Evolutionary conservation across 2,329 filamentous ascomycete genomes (phyloP).

Genomic region (Fusarium kyushuense): DNA sequence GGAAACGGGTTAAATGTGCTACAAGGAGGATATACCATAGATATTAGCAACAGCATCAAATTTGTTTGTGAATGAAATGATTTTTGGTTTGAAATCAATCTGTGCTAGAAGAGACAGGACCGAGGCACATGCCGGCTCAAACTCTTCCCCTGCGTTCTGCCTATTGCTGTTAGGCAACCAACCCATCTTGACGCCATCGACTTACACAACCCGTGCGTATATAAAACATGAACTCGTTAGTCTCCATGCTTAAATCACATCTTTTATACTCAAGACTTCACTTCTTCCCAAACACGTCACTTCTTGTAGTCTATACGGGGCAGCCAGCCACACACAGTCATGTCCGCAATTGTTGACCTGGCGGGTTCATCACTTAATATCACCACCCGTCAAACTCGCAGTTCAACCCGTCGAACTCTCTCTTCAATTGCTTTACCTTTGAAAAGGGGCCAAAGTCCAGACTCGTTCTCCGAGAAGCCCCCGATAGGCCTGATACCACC

Average conservation of each 20-base stretch:
- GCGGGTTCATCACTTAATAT: neutral
- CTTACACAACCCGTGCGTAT: neutral
- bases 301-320: no score
- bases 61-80: conserved; percentile 17
- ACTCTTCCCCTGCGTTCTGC: conserved; percentile 10
- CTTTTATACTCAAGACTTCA: neutral
- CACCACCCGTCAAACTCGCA: conserved; percentile 29
- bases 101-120: neutral
- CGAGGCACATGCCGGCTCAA: neutral
- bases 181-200: neutral
- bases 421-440: neutral
- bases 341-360: conserved; percentile 11
- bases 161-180: conserved; percentile 31
- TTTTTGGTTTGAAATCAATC: neutral
- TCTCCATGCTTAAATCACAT: neutral
- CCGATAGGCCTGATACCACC: conserved; percentile 1
- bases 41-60: conserved; percentile 18
- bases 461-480: conserved; percentile 1
- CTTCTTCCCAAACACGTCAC: neutral
- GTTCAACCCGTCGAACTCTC: conserved; percentile 16
- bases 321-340: no score
- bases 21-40: conserved; percentile 46
- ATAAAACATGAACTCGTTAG: conserved; percentile 1
- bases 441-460: neutral
- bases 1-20: conserved; percentile 5